A percentile compares a stretch with the other conserved stretches of the same genome.
These are phyloP conservation scores for Pachysandra terminalis DNA, from an alignment of 164 flowering plant species.

Conservation along the genomic window DNA sequence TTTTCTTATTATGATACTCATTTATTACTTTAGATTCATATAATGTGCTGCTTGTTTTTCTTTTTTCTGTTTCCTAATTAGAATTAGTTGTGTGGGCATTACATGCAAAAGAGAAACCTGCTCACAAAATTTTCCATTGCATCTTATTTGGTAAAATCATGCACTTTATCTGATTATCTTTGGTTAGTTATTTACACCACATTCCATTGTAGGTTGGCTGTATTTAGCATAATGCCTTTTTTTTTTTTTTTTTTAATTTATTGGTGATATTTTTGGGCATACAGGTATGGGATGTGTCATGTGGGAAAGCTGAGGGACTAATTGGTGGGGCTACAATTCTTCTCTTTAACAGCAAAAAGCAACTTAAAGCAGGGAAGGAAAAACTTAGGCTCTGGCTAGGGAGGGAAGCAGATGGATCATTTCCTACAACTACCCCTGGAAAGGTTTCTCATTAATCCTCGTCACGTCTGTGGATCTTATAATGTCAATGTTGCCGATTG, in stretches of 20 bases:
- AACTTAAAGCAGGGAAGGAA: conserved; percentile 92
- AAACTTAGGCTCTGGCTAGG: conserved; percentile 92
- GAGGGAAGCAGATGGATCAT: conserved; percentile 93
- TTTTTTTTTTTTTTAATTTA: conserved; percentile 1
- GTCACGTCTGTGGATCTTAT: background rate
- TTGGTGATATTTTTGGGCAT: conserved; percentile 1
- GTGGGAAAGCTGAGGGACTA: conserved; percentile 71
- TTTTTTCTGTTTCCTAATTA: no score
- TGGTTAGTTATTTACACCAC: no score
- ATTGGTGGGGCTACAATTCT: conserved; percentile 95
- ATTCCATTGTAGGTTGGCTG: background rate
- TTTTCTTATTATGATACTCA: background rate
- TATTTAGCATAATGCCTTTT: background rate
- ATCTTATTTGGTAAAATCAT: no score
- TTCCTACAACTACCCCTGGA: conserved; percentile 86
- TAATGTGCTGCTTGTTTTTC: no score
- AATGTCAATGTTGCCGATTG: background rate
- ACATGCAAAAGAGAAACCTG: no score
- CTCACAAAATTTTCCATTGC: no score
- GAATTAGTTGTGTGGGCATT: no score
- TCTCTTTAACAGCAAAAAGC: conserved; percentile 86
- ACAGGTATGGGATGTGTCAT: conserved; percentile 95
- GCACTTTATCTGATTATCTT: background rate
- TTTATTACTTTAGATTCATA: background rate
- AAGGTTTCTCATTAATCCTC: conserved; percentile 46